Conservation (phyloP, 2,329 filamentous ascomycete genomes). For the Neopestalotiopsis rosae region DNA sequence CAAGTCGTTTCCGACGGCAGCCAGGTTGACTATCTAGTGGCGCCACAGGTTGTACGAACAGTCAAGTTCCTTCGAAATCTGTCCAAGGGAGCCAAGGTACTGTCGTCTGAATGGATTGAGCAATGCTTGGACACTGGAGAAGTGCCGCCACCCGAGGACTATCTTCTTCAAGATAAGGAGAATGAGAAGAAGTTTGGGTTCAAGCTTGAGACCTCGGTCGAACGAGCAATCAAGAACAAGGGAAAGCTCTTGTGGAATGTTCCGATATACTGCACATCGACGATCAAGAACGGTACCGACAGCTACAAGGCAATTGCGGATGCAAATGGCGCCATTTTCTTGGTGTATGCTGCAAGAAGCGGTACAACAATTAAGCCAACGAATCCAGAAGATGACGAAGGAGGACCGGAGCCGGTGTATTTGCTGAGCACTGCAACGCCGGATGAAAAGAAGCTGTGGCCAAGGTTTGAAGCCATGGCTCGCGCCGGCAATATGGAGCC, state of each 20-base stretch:
- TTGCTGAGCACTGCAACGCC: constrained; percentile 73
- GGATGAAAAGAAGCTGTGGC: constrained; percentile 78
- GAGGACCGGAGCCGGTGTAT: constrained; percentile 75
- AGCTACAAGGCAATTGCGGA: constrained; percentile 86
- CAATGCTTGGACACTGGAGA: constrained; percentile 73
- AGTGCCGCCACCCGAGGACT: constrained; percentile 68
- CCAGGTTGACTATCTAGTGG: constrained; percentile 84
- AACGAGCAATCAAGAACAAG: constrained; percentile 76
- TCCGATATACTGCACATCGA: constrained; percentile 83
- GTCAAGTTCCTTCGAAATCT: constrained; percentile 92
- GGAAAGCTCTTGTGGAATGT: constrained; percentile 77
- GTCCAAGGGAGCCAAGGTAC: constrained; percentile 77
- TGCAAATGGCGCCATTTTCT: constrained; percentile 86
- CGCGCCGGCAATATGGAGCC: constrained; percentile 78
- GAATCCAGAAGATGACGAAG: constrained; percentile 64
- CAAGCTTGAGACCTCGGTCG: constrained; percentile 69
- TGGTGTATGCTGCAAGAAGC: constrained; percentile 76
- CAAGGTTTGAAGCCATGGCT: constrained; percentile 80
- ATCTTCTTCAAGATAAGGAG: constrained; percentile 71
- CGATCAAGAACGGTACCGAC: constrained; percentile 80
- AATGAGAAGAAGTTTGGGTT: constrained; percentile 76
- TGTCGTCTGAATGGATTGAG: constrained; percentile 81
- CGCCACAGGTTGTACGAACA: constrained; percentile 85
- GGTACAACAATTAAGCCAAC: constrained; percentile 71
- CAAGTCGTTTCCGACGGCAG: constrained; percentile 77